Conservation (phyloP, 1,139 yeast genomes). For the Yamadazyma sp. region DNA sequence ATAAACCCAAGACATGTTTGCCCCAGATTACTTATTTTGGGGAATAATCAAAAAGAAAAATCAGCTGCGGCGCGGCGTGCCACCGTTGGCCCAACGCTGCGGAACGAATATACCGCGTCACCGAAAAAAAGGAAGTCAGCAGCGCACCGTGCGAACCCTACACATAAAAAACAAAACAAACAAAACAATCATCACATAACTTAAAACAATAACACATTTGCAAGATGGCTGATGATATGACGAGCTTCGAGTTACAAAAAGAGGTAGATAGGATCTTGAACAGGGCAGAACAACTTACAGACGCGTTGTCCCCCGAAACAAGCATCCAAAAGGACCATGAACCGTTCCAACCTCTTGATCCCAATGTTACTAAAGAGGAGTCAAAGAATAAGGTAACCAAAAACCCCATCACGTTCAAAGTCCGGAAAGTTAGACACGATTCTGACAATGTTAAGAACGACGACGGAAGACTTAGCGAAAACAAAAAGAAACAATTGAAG, state of each 20-base stretch:
- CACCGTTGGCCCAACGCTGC: background rate
- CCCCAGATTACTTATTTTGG: background rate
- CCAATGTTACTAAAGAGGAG: background rate
- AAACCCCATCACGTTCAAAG: conserved; percentile 42
- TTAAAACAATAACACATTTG: background rate
- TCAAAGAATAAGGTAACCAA: conserved; percentile 8
- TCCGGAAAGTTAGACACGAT: conserved; percentile 43
- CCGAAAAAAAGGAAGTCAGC: background rate
- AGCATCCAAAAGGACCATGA: background rate
- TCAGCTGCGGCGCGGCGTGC: background rate
- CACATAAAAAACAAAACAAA: background rate
- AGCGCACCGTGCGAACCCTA: background rate
- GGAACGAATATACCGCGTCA: background rate
- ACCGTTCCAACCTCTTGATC: background rate
- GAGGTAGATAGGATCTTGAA: conserved; percentile 12
- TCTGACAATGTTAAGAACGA: conserved; percentile 13
- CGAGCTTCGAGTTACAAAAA: conserved; percentile 12
- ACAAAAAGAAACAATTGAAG: conserved; percentile 16
- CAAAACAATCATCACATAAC: conserved; percentile 1
- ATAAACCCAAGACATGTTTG: conserved; percentile 21
- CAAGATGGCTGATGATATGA: conserved; percentile 11
- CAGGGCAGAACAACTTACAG: conserved; percentile 4
- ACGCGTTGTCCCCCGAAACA: conserved; percentile 2
- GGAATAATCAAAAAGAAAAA: too few species aligned
- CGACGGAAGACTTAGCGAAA: conserved; percentile 6